phyloP scores from a whole-genome alignment of 1,284 basidiomycete genomes.

The Clitocybe nebularis region DNA sequence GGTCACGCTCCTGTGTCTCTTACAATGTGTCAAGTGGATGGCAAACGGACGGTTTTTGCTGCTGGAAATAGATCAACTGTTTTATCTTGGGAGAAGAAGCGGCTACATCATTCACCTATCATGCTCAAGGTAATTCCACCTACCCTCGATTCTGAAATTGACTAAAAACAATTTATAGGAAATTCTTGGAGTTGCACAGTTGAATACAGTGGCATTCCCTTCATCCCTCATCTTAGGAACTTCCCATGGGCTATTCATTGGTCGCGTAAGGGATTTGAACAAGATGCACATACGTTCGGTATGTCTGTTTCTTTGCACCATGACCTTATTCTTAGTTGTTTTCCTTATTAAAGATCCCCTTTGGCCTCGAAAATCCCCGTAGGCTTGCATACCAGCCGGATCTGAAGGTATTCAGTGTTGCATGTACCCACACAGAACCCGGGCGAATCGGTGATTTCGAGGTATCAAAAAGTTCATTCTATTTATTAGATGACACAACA shows the following conservation, averaged over 20 bases:
- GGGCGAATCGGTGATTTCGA: slow-evolving; percentile 51
- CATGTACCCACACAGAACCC: slow-evolving; percentile 50
- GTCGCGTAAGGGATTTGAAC: slow-evolving; percentile 64
- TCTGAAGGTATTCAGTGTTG: slow-evolving; percentile 61
- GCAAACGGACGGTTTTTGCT: slow-evolving; percentile 55
- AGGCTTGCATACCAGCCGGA: slow-evolving; percentile 56
- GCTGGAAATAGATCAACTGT: slow-evolving; percentile 60
- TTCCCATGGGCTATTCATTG: slow-evolving; percentile 55
- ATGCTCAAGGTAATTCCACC: slow-evolving; percentile 59
- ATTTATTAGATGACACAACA: slow-evolving; percentile 61
- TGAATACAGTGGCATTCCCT: slow-evolving; percentile 46
- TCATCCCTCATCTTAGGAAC: slow-evolving; percentile 60
- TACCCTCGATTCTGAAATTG: not conserved
- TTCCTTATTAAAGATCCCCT: slow-evolving; percentile 44
- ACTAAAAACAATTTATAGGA: slow-evolving; percentile 39
- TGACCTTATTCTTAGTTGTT: not conserved
- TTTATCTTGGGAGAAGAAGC: slow-evolving; percentile 64
- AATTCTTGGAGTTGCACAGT: slow-evolving; percentile 47
- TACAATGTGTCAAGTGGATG: slow-evolving; percentile 46
- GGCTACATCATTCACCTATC: slow-evolving; percentile 67
- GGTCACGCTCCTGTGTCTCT: slow-evolving; percentile 68
- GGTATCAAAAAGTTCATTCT: slow-evolving; percentile 52
- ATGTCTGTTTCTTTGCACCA: slow-evolving; percentile 18
- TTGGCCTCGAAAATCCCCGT: slow-evolving; percentile 66
- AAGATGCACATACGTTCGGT: slow-evolving; percentile 82